Evolutionary conservation across 441 rosid species (phyloP).

Genomic region (Aquilaria agallochum): DNA sequence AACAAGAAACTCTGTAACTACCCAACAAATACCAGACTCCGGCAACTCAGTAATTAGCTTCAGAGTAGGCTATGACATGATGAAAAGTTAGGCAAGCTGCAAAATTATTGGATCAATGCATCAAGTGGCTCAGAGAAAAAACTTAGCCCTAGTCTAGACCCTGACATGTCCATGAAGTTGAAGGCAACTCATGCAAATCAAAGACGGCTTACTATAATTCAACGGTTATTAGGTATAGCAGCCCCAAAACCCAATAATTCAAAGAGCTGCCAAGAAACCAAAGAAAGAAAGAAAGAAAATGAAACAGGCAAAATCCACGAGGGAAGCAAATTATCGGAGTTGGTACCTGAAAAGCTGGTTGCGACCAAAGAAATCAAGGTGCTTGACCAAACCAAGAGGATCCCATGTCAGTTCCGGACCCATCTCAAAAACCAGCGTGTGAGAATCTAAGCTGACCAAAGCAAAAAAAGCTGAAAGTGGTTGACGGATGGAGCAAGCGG

Average conservation of each 20-base stretch:
- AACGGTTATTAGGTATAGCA: slow-evolving; percentile 20
- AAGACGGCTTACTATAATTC: slow-evolving; percentile 26
- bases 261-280: slow-evolving; percentile 16
- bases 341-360: slow-evolving; percentile 38
- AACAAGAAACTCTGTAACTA: slow-evolving; percentile 7
- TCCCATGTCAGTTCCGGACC: slow-evolving; percentile 23
- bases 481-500: slow-evolving; percentile 13
- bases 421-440: slow-evolving; percentile 15
- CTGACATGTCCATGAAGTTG: slow-evolving; percentile 4
- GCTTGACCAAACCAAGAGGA: slow-evolving; percentile 6
- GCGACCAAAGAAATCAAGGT: slow-evolving; percentile 16
- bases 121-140: slow-evolving; percentile 11
- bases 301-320: slow-evolving; percentile 14
- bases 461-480: slow-evolving; percentile 22
- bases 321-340: slow-evolving; percentile 16
- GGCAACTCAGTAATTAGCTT: slow-evolving; percentile 4
- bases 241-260: slow-evolving; percentile 13
- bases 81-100: slow-evolving; percentile 4
- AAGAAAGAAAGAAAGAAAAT: slow-evolving; percentile 12
- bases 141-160: background rate
- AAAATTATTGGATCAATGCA: slow-evolving; percentile 20
- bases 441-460: slow-evolving; percentile 35
- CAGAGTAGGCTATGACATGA: slow-evolving; percentile 2
- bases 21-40: slow-evolving; percentile 9
- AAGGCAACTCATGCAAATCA: slow-evolving; percentile 1